phyloP scores from a whole-genome alignment of 2,329 filamentous ascomycete genomes.

The Beauveria caledonica region DNA sequence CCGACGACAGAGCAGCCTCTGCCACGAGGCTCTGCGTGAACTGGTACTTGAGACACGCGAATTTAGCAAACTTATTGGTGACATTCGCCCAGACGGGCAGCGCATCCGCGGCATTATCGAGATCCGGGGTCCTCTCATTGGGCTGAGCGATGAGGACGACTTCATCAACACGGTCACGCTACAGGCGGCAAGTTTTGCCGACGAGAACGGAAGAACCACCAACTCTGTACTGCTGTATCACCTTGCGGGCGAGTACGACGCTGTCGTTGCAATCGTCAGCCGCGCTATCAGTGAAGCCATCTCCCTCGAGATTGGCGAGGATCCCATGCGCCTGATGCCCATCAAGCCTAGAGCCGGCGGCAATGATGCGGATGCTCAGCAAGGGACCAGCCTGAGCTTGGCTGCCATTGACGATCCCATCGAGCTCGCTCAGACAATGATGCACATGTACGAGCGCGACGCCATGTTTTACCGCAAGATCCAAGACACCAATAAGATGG shows the following conservation, averaged over 20 bases:
- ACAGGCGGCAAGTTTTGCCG: conserved; percentile 84
- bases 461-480: conserved; percentile 53
- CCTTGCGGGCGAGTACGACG: conserved; percentile 89
- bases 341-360: conserved; percentile 59
- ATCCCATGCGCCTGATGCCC: conserved; percentile 68
- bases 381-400: conserved; percentile 51
- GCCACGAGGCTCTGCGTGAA: conserved; percentile 87
- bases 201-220: conserved; percentile 87
- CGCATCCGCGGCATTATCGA: conserved; percentile 84
- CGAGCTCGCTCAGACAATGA: conserved; percentile 52
- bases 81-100: conserved; percentile 77
- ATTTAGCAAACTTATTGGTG: conserved; percentile 87
- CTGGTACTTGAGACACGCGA: conserved; percentile 94
- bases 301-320: conserved; percentile 75
- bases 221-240: conserved; percentile 94
- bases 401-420: conserved; percentile 53
- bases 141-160: conserved; percentile 68
- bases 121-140: conserved; percentile 73
- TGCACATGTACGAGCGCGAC: conserved; percentile 54
- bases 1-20: conserved; percentile 69
- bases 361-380: conserved; percentile 29
- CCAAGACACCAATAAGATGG: conserved; percentile 46
- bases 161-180: conserved; percentile 89
- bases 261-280: conserved; percentile 84
- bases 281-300: conserved; percentile 85